Base-by-base conservation (phyloP, 2,329 filamentous ascomycete species). In the Paracoccidioides brasiliensis region DNA sequence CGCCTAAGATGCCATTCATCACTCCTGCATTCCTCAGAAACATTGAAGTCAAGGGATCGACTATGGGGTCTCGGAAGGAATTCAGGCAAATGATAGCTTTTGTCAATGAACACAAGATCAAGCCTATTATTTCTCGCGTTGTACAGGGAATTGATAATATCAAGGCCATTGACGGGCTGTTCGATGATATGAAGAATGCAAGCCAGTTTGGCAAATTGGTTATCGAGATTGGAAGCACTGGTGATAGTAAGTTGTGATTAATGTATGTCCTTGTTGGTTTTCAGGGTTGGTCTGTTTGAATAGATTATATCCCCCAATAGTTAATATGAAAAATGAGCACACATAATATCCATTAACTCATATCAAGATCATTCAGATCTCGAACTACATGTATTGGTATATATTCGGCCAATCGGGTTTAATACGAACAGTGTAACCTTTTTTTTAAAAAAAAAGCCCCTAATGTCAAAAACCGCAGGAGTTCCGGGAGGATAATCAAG, bases 171-270 rank as follows among this genome's bases (percentile, higher is more conserved):
- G 83, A 97, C 58, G 77, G 76, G 0, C 70, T 96, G 53, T 97
- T 95, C 67, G 83, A 88, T 43, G 89, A 95, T 52, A 95, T 97
- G 82, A 88, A 87, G 67, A 80, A 82, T 5, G 88, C 85, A 0
- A 83, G 74, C 59, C 91, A 97, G 70, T 95, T 97, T 75, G 93
- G 91, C 9, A 97, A 97, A 73, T 70, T 97, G 63, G 89, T 96
- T 1, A 81, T 96, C 53, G 53, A 60, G 49, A 55, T 62, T 52
- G 50, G 12, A 7, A 46, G 52, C 10, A 51, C 50, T 45, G 55
- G 52, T n/a, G 54, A 49, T 37, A 61, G 59, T 53, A 59, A 58
- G 56, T 52, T 62, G 56, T 61, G 57, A 51, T 28, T n/a, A 30
- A 46, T 1, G 3, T 38, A 38, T 38, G 37, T 38, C 37, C 37